Conservation (phyloP, 2,329 filamentous ascomycete species). For the Cladosporium sp. region DNA sequence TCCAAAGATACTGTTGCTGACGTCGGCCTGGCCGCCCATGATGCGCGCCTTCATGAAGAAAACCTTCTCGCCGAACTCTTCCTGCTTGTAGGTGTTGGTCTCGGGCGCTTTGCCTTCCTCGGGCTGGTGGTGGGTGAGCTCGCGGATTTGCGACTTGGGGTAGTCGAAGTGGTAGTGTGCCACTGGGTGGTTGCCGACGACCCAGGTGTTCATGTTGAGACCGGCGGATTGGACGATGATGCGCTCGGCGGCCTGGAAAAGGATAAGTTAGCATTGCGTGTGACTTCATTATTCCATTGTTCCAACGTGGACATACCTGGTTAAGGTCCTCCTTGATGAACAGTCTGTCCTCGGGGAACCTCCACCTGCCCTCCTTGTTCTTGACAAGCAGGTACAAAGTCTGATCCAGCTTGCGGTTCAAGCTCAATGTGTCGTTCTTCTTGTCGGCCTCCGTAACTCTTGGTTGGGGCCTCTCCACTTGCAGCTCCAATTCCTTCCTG, state of each 20-base stretch:
- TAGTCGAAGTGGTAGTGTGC: constrained; percentile 67
- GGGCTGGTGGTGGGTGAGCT: constrained; percentile 7
- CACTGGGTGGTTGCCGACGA: constrained; percentile 85
- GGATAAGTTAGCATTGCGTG: constrained; percentile 16
- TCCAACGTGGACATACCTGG: constrained; percentile 57
- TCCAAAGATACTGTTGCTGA: constrained; percentile 66
- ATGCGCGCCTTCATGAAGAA: constrained; percentile 97
- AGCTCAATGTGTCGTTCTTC: constrained; percentile 67
- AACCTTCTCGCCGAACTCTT: constrained; percentile 68
- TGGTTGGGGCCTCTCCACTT: constrained; percentile 64
- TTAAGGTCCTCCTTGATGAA: constrained; percentile 71
- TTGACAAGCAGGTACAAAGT: constrained; percentile 87
- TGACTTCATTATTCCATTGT: neutral
- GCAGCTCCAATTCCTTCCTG: constrained; percentile 18
- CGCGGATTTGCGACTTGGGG: constrained; percentile 33
- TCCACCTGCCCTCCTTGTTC: constrained; percentile 68
- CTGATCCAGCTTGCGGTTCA: constrained; percentile 74
- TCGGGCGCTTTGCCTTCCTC: constrained; percentile 7
- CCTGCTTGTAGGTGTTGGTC: constrained; percentile 23
- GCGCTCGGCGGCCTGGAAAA: constrained; percentile 69
- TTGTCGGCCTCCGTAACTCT: constrained; percentile 75
- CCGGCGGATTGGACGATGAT: constrained; percentile 74
- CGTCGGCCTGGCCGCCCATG: constrained; percentile 89
- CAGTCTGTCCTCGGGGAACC: constrained; percentile 72
- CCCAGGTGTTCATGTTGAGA: constrained; percentile 97